Evolutionary conservation across 2,329 filamentous ascomycete species (phyloP).

Genomic region (Arthrobotrys iridis): DNA sequence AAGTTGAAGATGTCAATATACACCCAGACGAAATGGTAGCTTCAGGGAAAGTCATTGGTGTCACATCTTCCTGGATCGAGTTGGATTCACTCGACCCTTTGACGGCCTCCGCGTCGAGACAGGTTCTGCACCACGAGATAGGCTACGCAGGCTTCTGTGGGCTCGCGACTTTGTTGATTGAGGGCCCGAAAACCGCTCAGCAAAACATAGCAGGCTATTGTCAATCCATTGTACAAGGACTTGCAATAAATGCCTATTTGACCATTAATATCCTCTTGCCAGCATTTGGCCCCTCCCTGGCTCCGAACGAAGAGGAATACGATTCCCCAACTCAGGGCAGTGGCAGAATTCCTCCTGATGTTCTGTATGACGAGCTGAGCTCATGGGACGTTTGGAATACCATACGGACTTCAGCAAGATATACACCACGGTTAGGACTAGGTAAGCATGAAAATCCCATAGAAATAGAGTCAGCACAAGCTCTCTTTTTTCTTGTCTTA

Average conservation of each 20-base stretch:
- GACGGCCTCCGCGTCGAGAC: conserved; percentile 79
- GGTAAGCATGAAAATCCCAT: conserved; percentile 67
- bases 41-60: conserved; percentile 62
- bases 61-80: conserved; percentile 58
- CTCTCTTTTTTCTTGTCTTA: neutral
- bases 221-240: conserved; percentile 81
- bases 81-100: conserved; percentile 66
- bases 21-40: conserved; percentile 61
- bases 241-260: conserved; percentile 78
- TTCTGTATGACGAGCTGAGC: conserved; percentile 72
- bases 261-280: conserved; percentile 83
- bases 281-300: conserved; percentile 72
- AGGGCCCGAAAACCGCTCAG: conserved; percentile 76
- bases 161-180: conserved; percentile 81
- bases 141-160: conserved; percentile 97
- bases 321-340: conserved; percentile 66
- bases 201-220: conserved; percentile 77
- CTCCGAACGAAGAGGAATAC: conserved; percentile 66
- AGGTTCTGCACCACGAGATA: conserved; percentile 85
- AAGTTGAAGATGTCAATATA: conserved; percentile 65
- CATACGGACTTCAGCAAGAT: conserved; percentile 84
- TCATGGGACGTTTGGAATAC: conserved; percentile 95
- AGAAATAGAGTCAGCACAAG: conserved; percentile 69
- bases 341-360: conserved; percentile 58
- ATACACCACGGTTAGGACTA: conserved; percentile 80